A percentile compares a stretch with the other conserved stretches of the same genome.
Evolutionary conservation across 192 early-diverging fungal genomes (phyloP).

Genomic region (Umbelopsis vinacea): DNA sequence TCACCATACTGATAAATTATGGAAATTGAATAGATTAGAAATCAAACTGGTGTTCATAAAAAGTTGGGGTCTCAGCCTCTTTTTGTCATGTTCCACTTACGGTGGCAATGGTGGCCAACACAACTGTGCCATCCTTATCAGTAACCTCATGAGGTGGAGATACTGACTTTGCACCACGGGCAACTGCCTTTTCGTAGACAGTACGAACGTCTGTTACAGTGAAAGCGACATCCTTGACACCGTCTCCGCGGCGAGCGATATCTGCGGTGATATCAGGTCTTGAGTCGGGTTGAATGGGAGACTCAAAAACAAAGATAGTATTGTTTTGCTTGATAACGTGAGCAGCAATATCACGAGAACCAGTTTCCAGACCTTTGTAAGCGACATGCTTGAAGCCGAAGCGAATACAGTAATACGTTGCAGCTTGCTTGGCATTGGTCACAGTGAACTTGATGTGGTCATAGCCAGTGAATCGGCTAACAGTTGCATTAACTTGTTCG

Average conservation of each 20-base stretch:
- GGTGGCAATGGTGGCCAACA: slow-evolving; percentile 91
- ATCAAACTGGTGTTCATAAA: slow-evolving; percentile 10
- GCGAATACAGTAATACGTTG: slow-evolving; percentile 89
- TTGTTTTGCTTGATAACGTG: slow-evolving; percentile 88
- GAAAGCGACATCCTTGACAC: slow-evolving; percentile 95
- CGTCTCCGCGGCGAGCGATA: slow-evolving; percentile 87
- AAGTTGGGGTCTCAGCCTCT: no score
- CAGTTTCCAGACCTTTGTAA: slow-evolving; percentile 96
- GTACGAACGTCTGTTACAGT: slow-evolving; percentile 82
- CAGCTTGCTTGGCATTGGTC: slow-evolving; percentile 94
- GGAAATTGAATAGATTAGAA: neutral
- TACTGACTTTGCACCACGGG: slow-evolving; percentile 83
- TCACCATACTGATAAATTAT: slow-evolving; percentile 78
- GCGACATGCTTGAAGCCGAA: slow-evolving; percentile 94
- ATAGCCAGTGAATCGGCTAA: slow-evolving; percentile 60
- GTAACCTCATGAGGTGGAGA: slow-evolving; percentile 77
- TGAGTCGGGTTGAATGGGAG: slow-evolving; percentile 84
- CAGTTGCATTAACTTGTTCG: slow-evolving; percentile 14
- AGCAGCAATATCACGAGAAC: slow-evolving; percentile 79
- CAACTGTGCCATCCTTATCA: slow-evolving; percentile 87
- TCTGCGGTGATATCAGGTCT: slow-evolving; percentile 64
- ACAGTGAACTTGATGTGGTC: slow-evolving; percentile 90
- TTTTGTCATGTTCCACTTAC: slow-evolving; percentile 30
- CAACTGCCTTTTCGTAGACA: slow-evolving; percentile 81
- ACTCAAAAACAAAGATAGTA: slow-evolving; percentile 90